A percentile compares a stretch with the other conserved stretches of the same genome.
phyloP scores from a whole-genome alignment of 352 stramenopile genomes.

The Globisporangium cederbergense region DNA sequence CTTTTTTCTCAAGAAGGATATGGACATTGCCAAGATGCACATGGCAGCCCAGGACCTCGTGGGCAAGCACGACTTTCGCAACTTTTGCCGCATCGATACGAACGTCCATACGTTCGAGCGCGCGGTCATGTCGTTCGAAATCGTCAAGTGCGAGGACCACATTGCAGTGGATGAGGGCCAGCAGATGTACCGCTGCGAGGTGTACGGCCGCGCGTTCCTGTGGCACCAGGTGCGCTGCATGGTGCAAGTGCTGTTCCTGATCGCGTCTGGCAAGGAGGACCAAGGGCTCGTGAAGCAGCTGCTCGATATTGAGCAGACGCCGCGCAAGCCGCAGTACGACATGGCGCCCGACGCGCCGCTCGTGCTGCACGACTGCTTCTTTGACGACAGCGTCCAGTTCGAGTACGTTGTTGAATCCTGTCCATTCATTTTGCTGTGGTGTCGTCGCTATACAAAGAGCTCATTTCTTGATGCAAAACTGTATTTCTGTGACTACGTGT shows the following conservation, averaged over 20 bases:
- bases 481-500: slow-evolving; percentile 15
- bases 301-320: slow-evolving; percentile 90
- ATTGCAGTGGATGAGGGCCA: slow-evolving; percentile 33
- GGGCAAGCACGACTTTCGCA: slow-evolving; percentile 97
- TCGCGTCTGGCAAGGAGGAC: slow-evolving; percentile 92
- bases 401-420: slow-evolving; percentile 24
- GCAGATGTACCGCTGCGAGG: slow-evolving; percentile 74
- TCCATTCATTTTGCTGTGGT: slow-evolving; percentile 19
- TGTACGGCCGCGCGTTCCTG: slow-evolving; percentile 94
- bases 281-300: slow-evolving; percentile 87
- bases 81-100: slow-evolving; percentile 99
- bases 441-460: slow-evolving; percentile 9
- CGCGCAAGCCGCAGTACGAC: slow-evolving; percentile 90
- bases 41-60: slow-evolving; percentile 85
- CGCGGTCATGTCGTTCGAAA: slow-evolving; percentile 67
- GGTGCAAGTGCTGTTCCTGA: slow-evolving; percentile 94
- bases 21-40: slow-evolving; percentile 86
- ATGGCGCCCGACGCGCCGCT: slow-evolving; percentile 94
- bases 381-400: slow-evolving; percentile 82
- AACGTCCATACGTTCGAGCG: slow-evolving; percentile 96
- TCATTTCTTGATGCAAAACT: not conserved
- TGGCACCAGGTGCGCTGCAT: slow-evolving; percentile 99
- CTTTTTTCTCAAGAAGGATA: slow-evolving; percentile 89
- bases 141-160: slow-evolving; percentile 68
- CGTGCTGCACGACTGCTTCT: slow-evolving; percentile 97